Conservation (phyloP, 257 asterid species). For the Anisodus tanguticus region DNA sequence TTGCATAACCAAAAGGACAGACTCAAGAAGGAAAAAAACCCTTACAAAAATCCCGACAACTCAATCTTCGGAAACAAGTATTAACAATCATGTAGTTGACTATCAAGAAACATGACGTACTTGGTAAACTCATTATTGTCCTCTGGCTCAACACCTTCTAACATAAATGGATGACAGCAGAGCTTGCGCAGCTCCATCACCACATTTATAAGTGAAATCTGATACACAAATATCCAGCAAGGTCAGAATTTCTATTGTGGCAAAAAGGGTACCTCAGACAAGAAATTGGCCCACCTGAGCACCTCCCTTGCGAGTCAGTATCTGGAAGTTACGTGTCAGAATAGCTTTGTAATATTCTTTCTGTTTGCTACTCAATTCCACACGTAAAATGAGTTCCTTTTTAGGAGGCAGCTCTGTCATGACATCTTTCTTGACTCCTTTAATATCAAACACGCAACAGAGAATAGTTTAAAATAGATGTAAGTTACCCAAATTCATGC, state of each 20-base stretch:
- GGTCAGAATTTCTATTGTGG: slow-evolving; percentile 30
- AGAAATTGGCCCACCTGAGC: slow-evolving; percentile 68
- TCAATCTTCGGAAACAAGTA: not conserved
- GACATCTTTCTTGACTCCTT: slow-evolving; percentile 98
- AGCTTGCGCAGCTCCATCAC: slow-evolving; percentile 99
- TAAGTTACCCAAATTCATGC: not conserved
- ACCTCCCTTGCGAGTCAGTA: slow-evolving; percentile 95
- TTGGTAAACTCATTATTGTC: slow-evolving; percentile 75
- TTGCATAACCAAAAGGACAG: not conserved
- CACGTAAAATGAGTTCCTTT: slow-evolving; percentile 93
- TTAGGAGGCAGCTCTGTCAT: slow-evolving; percentile 94
- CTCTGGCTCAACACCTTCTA: slow-evolving; percentile 99
- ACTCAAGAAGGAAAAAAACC: not conserved
- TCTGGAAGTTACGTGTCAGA: slow-evolving; percentile 92
- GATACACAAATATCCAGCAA: slow-evolving; percentile 38
- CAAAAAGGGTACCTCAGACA: slow-evolving; percentile 31
- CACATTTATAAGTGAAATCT: slow-evolving; percentile 96
- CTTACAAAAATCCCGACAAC: not conserved
- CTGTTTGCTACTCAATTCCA: slow-evolving; percentile 91
- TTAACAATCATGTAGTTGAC: slow-evolving; percentile 2
- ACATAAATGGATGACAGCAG: slow-evolving; percentile 95
- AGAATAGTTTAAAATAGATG: slow-evolving; percentile 11
- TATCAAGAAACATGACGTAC: slow-evolving; percentile 47
- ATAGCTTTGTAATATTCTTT: slow-evolving; percentile 97
- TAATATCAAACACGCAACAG: slow-evolving; percentile 36